Base-by-base conservation (phyloP, 768 basidiomycete genomes). In the Boletus edulis region DNA sequence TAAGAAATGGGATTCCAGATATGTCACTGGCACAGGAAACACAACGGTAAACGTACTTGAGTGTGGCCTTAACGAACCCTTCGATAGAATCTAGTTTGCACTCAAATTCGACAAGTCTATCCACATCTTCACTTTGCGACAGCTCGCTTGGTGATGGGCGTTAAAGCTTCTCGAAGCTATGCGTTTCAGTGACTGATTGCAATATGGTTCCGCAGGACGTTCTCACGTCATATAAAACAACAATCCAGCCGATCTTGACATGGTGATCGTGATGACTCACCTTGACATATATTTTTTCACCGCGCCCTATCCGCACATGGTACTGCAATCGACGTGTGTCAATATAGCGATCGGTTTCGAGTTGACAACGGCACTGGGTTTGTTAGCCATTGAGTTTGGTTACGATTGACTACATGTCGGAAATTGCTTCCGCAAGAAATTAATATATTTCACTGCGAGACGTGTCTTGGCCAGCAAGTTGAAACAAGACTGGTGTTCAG, bases 331-430 rank as follows among this genome's bases (percentile, higher is more conserved):
- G 50, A 49, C 29, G 17, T 35, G 15, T 50, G 46, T 53, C 35
- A 12, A 35, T 34, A 17, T 39, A 31, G 29, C 27, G 43, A 59
- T 59, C 52, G 0, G 58, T 60, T 60, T 46, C 58, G 54, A 38
- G 47, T 35, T 46, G 46, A 46, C 37, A 32, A 20, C 22, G 9
- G 41, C 32, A 13, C 12, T 32, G 40, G 29, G 20, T 18, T 11
- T 35, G 34, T 52, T 38, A 9, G 22, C 31, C 24, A 32, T 34
- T 13, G 14, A 5, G 11, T 9, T n/a, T 14, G 22, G n/a, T 37
- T 17, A 14, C 24, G 13, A 27, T 29, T 41, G 15, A n/a, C 29
- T 3, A 18, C 18, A 22, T 45, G 42, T 34, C 39, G 40, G 18
- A 29, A 29, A n/a, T 53, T 54, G 24, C 57, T 37, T 54, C 34